Evolutionary conservation across 305 asterid species (phyloP).

Genomic region (Fraxinus sp.): DNA sequence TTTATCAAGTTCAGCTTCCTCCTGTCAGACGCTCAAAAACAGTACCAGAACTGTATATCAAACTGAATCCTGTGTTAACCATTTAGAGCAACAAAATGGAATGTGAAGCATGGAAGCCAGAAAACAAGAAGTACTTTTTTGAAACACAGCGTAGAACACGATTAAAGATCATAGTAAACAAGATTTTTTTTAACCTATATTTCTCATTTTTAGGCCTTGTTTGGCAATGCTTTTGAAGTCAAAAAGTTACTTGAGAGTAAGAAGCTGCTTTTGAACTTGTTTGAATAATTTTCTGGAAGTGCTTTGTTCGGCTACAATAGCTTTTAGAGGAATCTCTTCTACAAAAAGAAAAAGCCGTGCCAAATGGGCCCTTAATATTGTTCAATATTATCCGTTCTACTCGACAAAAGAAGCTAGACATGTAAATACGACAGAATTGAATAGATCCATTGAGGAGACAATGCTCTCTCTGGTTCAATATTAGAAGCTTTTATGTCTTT

Average conservation of each 20-base stretch:
- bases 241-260: too few relatives aligned
- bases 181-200: background rate
- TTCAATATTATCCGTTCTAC: background rate
- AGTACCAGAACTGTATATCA: background rate
- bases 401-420: background rate
- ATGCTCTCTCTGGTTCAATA: background rate
- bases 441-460: background rate
- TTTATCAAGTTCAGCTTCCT: background rate
- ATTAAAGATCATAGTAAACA: background rate
- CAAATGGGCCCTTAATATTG: background rate
- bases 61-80: background rate
- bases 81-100: background rate
- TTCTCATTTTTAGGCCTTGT: too few relatives aligned
- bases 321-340: background rate
- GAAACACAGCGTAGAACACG: background rate
- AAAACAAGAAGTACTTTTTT: too few relatives aligned
- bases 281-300: too few relatives aligned
- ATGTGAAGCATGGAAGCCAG: background rate
- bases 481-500: background rate
- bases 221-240: background rate
- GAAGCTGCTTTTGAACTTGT: too few relatives aligned
- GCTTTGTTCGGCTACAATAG: too few relatives aligned
- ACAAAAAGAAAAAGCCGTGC: too few relatives aligned
- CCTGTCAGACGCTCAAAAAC: background rate
- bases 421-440: too few relatives aligned